Percentiles rank a stretch among this genome's conserved stretches.
Evolutionary conservation across 148 eudicot species (phyloP).

Genomic region (Salicornia ramosissima): DNA sequence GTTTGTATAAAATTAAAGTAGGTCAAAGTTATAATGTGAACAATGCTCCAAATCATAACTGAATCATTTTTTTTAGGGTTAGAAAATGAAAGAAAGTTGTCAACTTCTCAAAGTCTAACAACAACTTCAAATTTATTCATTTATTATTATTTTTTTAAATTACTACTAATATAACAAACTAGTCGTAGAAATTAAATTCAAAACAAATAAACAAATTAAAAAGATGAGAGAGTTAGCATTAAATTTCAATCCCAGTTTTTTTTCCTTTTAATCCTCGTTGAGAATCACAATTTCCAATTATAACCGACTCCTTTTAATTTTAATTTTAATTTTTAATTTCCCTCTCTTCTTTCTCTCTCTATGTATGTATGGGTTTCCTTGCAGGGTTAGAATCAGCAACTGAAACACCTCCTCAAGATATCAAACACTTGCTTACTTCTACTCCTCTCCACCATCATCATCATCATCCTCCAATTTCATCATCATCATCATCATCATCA

Average conservation of each 20-base stretch:
- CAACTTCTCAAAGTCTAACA: slow-evolving; percentile 1
- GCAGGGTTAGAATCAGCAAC: neutral
- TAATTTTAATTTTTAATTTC: neutral
- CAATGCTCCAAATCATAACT: too few relatives aligned
- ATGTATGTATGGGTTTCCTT: slow-evolving; percentile 9
- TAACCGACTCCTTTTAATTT: slow-evolving; percentile 21
- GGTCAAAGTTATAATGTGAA: too few relatives aligned
- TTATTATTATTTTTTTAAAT: neutral
- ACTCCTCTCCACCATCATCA: neutral
- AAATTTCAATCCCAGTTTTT: slow-evolving; percentile 12
- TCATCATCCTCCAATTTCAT: slow-evolving; percentile 18
- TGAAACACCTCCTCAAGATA: neutral
- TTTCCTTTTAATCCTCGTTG: slow-evolving; percentile 15
- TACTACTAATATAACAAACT: neutral
- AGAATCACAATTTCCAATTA: slow-evolving; percentile 27
- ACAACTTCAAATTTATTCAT: neutral
- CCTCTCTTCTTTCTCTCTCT: neutral
- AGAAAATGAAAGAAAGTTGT: slow-evolving; percentile 2
- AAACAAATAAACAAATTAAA: neutral
- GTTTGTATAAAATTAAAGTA: too few relatives aligned
- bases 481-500: neutral
- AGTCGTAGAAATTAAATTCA: neutral
- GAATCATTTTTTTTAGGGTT: too few relatives aligned
- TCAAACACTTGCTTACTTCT: slow-evolving; percentile 15
- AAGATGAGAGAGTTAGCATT: slow-evolving; percentile 4